Base-by-base conservation (phyloP, 225 moss, liverwort and hornwort species). In the Takakia lepidozioides region DNA sequence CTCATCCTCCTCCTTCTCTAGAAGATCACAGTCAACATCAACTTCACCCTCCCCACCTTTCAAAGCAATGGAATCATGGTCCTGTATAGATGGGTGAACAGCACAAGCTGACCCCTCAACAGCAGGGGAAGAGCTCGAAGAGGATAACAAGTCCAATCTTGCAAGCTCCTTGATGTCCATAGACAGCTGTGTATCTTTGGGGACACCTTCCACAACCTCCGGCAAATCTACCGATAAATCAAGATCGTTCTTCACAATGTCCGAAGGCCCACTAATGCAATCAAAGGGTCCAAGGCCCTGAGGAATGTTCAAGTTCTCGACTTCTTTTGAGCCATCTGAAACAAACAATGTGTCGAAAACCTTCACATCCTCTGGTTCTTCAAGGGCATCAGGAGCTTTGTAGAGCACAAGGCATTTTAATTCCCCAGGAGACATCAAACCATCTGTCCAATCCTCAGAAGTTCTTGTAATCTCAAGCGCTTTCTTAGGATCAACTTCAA, bases 31-130 rank as follows among this genome's bases (percentile, higher is more conserved):
- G 63, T 91, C 86, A 26, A 82, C 90, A 66, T 86, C 86, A 26
- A 82, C 90, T 68, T 86, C 86, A 11, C 81, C 86, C 73, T 91
- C 91, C 1, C 86, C 80, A 20, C 57, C 61, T 55, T 78, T 86
- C 29, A 91, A 57, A 20, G 83, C 86, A 19, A 58, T 56, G 6
- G 55, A 64, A 27, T 75, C 86, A 44, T 49, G 48, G 19, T 83
- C 91, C 48, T 81, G 86, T 54, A 52, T 55, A 68, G 60, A 43
- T 11, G 11, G 32, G 8, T 32, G n/a, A n/a, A n/a, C 16, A 5
- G 29, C 19, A 26, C 2, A 41, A n/a, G 27, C 56, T 51, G 37
- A 60, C 3, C 2, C 27, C 66, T 42, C 52, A 32, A 27, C 48
- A 14, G 47, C 58, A 3, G 69, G 65, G 24, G 69, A 6, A 11